Evolutionary conservation across 257 asterid genomes (phyloP).

Genomic region (Striga asiatica): DNA sequence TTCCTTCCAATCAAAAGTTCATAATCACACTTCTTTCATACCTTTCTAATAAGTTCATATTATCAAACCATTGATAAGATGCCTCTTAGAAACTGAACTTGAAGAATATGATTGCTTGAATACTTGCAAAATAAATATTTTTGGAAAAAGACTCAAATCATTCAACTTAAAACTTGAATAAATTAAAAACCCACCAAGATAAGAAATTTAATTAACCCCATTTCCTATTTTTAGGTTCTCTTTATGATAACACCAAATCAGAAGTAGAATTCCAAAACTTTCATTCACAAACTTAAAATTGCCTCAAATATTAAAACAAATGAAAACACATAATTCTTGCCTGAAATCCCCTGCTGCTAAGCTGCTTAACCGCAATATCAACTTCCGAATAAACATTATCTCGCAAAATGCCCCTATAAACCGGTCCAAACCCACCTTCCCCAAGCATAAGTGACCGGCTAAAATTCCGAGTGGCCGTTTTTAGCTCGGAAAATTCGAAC

Average conservation of each 20-base stretch:
- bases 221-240: no score
- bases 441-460: conserved; percentile 80
- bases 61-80: no score
- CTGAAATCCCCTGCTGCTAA: conserved; percentile 90
- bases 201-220: neutral
- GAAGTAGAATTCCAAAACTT: neutral
- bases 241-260: no score
- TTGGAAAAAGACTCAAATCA: neutral
- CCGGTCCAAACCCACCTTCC: conserved; percentile 90
- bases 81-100: no score
- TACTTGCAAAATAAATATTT: no score
- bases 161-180: neutral
- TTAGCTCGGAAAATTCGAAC: conserved; percentile 54
- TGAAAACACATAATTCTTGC: conserved; percentile 22
- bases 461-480: conserved; percentile 55
- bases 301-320: neutral
- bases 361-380: conserved; percentile 84
- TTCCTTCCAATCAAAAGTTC: neutral
- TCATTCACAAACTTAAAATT: neutral
- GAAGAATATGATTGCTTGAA: no score
- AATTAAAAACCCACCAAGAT: neutral
- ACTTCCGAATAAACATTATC: conserved; percentile 31
- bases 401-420: conserved; percentile 42
- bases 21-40: neutral
- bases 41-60: no score